Evolutionary conservation across 495 filamentous ascomycete genomes (phyloP), one percentile per base, ranked within the genome.

Genomic region (Pyronema omphalodes): DNA sequence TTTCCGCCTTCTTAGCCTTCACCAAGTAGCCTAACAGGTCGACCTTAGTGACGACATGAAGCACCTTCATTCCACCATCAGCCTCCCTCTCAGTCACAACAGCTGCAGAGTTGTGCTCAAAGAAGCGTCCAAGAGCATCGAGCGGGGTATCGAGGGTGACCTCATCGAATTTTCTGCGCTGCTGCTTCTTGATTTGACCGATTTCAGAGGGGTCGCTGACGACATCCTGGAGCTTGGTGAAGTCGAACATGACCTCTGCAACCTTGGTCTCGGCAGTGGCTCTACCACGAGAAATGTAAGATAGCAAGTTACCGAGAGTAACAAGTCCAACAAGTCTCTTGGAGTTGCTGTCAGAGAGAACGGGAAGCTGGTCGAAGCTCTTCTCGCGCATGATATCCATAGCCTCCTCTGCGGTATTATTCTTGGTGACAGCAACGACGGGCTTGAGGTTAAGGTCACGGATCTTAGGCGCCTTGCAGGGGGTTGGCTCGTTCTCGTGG

Each of bases 311-410:
- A 17, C 91, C 91, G 43, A 98, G 75, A 0, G 91, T 98, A 12
- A 95, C 80, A 2, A 98, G 78, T 19, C 91, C 91, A 15, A 91
- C 86, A 14, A 98, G 80, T 60, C 76, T 81, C 52, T 74, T 72
- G 53, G 73, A 76, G 11, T 75, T 70, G 7, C 78, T 75, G 6
- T 79, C 70, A 9, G 81, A 74, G 3, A 93, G 79, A 6, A 98
- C 88, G 17, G 91, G 91, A 33, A 98, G 79, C 68, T 98, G 91
- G 59, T 98, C 91, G 65, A 94, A 98, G 37, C 86, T 83, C 67
- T 86, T 89, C 55, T 96, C 93, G 51, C 89, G 82, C 91, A 98
- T 96, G 51, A 83, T 85, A 68, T 96, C 93, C 53, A 95, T 84
- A 43, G 91, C 91, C 48, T 85, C 83, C 57, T 84, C 72, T 67